These are phyloP conservation scores for Serendipita sp. DNA, from an alignment of 768 basidiomycete species.

Conservation along the genomic window DNA sequence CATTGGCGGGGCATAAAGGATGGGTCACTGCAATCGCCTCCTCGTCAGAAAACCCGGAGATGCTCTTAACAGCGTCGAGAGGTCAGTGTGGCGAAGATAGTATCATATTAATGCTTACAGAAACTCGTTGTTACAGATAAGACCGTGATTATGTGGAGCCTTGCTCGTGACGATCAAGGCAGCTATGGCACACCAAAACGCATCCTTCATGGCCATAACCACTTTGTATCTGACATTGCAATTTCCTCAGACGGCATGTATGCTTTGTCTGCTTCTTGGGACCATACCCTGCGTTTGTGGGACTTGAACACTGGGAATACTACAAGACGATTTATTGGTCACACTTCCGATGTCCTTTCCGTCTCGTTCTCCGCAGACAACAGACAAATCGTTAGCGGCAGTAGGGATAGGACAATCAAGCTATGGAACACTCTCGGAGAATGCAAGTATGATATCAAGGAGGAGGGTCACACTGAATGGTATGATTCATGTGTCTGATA, in stretches of 20 bases:
- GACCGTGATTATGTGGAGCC: conserved; percentile 98
- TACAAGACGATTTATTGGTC: conserved; percentile 94
- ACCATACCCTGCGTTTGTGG: conserved; percentile 99
- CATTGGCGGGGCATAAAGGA: conserved; percentile 83
- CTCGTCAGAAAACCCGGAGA: conserved; percentile 95
- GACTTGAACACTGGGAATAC: conserved; percentile 95
- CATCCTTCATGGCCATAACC: conserved; percentile 96
- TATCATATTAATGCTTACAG: conserved; percentile 9
- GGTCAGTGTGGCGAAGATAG: conserved; percentile 33
- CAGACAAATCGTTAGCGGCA: conserved; percentile 97
- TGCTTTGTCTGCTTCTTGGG: conserved; percentile 98
- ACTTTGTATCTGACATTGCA: conserved; percentile 97
- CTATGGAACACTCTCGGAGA: conserved; percentile 99
- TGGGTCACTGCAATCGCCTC: conserved; percentile 99
- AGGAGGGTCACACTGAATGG: conserved; percentile 98
- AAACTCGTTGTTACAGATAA: conserved; percentile 49
- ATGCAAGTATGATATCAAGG: conserved; percentile 99
- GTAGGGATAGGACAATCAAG: conserved; percentile 93
- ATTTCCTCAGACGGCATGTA: conserved; percentile 99
- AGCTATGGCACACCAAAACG: conserved; percentile 93
- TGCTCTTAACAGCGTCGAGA: conserved; percentile 96
- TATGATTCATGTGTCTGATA: conserved; percentile 12
- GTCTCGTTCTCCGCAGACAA: conserved; percentile 99
- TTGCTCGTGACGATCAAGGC: conserved; percentile 78
- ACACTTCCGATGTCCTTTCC: conserved; percentile 93